Conservation (phyloP, 1,284 basidiomycete species). For the Rhodofomes roseus region DNA sequence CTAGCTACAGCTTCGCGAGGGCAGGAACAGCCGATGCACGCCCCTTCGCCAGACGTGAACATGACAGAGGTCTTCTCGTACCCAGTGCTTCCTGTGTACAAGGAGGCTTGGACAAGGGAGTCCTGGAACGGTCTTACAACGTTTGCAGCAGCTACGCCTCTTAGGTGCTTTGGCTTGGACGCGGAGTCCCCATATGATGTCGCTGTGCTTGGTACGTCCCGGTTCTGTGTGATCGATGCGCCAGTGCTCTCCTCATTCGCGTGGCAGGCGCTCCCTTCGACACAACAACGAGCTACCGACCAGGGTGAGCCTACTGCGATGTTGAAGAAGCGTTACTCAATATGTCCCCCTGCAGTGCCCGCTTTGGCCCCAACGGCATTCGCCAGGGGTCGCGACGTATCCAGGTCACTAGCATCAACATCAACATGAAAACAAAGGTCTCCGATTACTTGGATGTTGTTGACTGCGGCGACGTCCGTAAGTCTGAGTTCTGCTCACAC, state of each 20-base stretch:
- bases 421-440: conserved; percentile 26
- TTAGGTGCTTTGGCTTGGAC: conserved; percentile 30
- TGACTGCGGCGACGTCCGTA: conserved; percentile 36
- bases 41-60: conserved; percentile 10
- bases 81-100: conserved; percentile 12
- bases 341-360: conserved; percentile 17
- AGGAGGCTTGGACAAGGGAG: conserved; percentile 20
- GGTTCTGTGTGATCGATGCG: not conserved
- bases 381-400: conserved; percentile 32
- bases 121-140: conserved; percentile 28
- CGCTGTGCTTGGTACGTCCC: conserved; percentile 27
- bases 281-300: conserved; percentile 31
- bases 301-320: conserved; percentile 21
- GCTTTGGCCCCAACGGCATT: conserved; percentile 37
- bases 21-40: not conserved
- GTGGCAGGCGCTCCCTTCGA: conserved; percentile 33
- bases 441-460: conserved; percentile 29
- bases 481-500: conserved; percentile 8
- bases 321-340: too few species aligned
- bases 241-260: too few species aligned
- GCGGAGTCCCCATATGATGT: conserved; percentile 26
- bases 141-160: conserved; percentile 25
- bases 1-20: not conserved
- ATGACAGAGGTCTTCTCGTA: conserved; percentile 23
- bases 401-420: conserved; percentile 28